Evolutionary conservation across 441 rosid species (phyloP), one percentile per base, ranked within the genome.

Genomic region (Sinapis alba): DNA sequence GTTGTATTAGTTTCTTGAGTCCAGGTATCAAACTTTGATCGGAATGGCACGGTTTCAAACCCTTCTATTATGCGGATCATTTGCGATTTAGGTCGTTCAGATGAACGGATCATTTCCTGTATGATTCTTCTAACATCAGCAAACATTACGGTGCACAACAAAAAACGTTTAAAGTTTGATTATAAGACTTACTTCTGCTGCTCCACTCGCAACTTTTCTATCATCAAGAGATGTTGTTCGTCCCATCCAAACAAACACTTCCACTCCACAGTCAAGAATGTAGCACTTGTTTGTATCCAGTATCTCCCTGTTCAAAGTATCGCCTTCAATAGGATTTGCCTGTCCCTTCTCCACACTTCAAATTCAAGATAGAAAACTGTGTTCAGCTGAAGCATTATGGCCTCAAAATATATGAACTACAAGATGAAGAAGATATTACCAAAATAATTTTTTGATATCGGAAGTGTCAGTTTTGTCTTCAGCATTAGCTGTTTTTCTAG

Each of bases 231-330:
- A 82, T 73, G 95, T 88, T 38, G 71, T 84, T 86, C 89, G 86
- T 69, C 98, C 98, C 94, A 88, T 87, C 98, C 98, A 94, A 56
- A 92, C 93, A 84, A 90, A 94, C 67, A 85, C 83, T 69, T 89
- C 95, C 20, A 76, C 53, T 19, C 83, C 91, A 79, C 90, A 85
- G 59, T 94, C 97, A 80, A 94, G 83, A 90, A 94, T 82, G 79
- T 85, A 94, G 75, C 97, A 90, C 86, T 87, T 92, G 82, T 81
- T 81, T 76, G 83, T 80, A 28, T 89, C 89, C 8, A 94, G 89
- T 86, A 89, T 78, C 70, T 88, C 91, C 71, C 78, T 90, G 62
- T 71, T 76, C 81, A 88, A 82, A 27, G 87, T 75, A 64, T 70
- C 80, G 15, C 75, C 75, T 84, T 73, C 95, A 68, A 80, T 72